These are phyloP conservation scores for Phlebiopsis gigantea DNA, from an alignment of 768 basidiomycete species.

Conservation along the genomic window DNA sequence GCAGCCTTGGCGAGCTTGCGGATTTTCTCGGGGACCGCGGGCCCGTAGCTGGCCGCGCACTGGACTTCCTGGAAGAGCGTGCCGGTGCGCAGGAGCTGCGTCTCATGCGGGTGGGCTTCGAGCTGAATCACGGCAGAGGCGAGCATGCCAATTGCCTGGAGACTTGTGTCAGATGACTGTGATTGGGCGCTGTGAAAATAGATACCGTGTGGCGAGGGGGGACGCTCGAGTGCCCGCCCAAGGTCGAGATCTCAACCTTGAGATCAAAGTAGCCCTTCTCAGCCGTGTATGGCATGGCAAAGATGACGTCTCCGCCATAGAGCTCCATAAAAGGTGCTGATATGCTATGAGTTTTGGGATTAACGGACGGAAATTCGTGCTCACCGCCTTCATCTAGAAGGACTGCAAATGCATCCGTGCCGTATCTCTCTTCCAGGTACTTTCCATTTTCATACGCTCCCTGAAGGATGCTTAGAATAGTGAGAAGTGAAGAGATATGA, in stretches of 20 bases:
- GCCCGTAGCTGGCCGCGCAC: slow-evolving; percentile 62
- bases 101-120: slow-evolving; percentile 58
- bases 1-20: slow-evolving; percentile 45
- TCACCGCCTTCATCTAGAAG: slow-evolving; percentile 45
- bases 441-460: slow-evolving; percentile 27
- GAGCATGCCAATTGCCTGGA: slow-evolving; percentile 66
- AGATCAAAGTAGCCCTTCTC: slow-evolving; percentile 30
- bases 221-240: slow-evolving; percentile 38
- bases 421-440: slow-evolving; percentile 32
- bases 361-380: neutral
- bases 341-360: neutral
- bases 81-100: slow-evolving; percentile 46
- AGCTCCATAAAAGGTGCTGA: slow-evolving; percentile 11
- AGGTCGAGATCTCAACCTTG: slow-evolving; percentile 25
- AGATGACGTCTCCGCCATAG: slow-evolving; percentile 16
- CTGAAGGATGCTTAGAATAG: slow-evolving; percentile 15
- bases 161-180: neutral
- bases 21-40: slow-evolving; percentile 43
- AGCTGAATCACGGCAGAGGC: slow-evolving; percentile 62
- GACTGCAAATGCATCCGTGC: slow-evolving; percentile 32
- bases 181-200: neutral
- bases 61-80: slow-evolving; percentile 57
- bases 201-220: slow-evolving; percentile 36
- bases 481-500: slow-evolving; percentile 12
- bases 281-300: slow-evolving; percentile 18